These are phyloP conservation scores for Rhododendron ferrugineum DNA, from an alignment of 148 eudicot genomes.

Conservation along the genomic window DNA sequence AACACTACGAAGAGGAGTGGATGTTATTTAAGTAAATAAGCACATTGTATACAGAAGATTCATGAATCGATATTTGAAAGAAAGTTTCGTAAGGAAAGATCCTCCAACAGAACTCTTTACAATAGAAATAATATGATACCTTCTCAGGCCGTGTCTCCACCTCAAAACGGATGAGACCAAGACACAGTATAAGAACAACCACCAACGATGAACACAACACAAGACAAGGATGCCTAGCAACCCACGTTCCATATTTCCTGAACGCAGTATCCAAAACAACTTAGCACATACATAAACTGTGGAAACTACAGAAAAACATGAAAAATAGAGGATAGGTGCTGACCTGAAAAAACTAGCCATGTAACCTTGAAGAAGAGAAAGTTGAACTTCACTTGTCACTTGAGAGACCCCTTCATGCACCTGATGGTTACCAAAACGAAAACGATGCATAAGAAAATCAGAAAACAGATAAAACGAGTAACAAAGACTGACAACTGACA, in stretches of 20 bases:
- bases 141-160: conserved; percentile 76
- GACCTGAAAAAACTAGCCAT: conserved; percentile 59
- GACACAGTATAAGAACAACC: conserved; percentile 53
- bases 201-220: conserved; percentile 54
- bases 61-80: not conserved
- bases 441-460: not conserved
- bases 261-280: conserved; percentile 5
- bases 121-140: conserved; percentile 26
- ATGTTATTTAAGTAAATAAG: not conserved
- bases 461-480: not conserved
- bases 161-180: conserved; percentile 53
- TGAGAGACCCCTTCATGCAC: conserved; percentile 18
- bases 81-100: not conserved
- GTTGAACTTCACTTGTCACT: conserved; percentile 16
- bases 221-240: conserved; percentile 58
- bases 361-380: conserved; percentile 42
- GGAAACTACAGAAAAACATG: not conserved
- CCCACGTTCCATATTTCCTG: conserved; percentile 73
- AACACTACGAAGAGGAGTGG: not conserved
- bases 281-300: not conserved
- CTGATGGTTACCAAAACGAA: conserved; percentile 10
- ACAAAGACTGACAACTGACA: not conserved
- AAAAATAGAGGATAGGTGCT: conserved; percentile 1
- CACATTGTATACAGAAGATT: not conserved
- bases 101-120: not conserved